phyloP scores from a whole-genome alignment of 371 early-diverging fungal species.

The Rhizopus microsporus region DNA sequence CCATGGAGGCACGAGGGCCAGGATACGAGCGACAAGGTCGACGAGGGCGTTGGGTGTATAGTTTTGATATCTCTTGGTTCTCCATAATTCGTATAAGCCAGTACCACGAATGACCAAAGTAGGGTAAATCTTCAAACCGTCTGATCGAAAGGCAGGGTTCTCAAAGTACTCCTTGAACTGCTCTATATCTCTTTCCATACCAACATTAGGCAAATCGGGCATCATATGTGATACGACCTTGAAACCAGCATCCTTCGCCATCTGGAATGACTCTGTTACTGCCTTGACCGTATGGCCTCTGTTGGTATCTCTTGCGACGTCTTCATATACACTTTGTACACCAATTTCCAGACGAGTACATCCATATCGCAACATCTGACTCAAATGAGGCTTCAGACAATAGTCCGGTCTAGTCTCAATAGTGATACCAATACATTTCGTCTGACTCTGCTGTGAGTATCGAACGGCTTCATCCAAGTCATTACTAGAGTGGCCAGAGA shows the following conservation, averaged over 20 bases:
- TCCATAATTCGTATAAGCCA: slow-evolving; percentile 99
- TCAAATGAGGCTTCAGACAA: slow-evolving; percentile 96
- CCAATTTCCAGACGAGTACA: slow-evolving; percentile 99
- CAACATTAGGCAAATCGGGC: slow-evolving; percentile 99
- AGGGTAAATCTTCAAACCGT: slow-evolving; percentile 99
- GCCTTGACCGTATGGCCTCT: slow-evolving; percentile 99
- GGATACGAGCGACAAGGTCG: slow-evolving; percentile 96
- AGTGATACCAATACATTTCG: slow-evolving; percentile 99
- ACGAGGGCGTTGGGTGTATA: slow-evolving; percentile 99
- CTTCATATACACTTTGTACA: slow-evolving; percentile 99
- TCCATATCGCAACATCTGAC: slow-evolving; percentile 99
- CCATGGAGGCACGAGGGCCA: slow-evolving; percentile 99
- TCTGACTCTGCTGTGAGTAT: slow-evolving; percentile 94
- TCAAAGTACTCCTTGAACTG: slow-evolving; percentile 99
- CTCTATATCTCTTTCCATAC: slow-evolving; percentile 98
- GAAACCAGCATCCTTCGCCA: slow-evolving; percentile 99
- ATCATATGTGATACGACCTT: slow-evolving; percentile 99
- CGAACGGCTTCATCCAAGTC: slow-evolving; percentile 98
- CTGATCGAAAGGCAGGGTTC: slow-evolving; percentile 98
- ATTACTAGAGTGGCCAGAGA: slow-evolving; percentile 90
- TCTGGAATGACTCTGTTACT: slow-evolving; percentile 96
- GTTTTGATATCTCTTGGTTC: slow-evolving; percentile 97
- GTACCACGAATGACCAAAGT: slow-evolving; percentile 99
- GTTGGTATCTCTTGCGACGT: slow-evolving; percentile 99
- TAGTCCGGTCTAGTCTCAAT: slow-evolving; percentile 99